Conservation (phyloP, 139 green algal genomes). For the Chlamydomonas asymmetrica region DNA sequence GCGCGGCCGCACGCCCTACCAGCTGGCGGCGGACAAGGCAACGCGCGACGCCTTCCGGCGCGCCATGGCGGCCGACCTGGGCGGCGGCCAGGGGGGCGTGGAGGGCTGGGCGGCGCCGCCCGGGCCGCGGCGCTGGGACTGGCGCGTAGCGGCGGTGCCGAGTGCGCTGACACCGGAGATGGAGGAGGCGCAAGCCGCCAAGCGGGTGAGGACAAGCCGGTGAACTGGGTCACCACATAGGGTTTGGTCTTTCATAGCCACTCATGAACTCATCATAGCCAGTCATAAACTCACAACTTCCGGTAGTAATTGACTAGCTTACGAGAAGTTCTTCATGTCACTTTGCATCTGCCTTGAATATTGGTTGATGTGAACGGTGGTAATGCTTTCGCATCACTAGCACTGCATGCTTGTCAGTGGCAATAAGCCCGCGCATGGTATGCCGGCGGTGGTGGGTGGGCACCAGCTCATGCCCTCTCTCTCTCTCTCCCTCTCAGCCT, state of each 20-base stretch:
- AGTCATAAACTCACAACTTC: no score
- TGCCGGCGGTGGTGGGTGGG: no score
- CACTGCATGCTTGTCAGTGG: no score
- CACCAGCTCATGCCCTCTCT: no score
- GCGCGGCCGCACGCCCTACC: constrained; percentile 65
- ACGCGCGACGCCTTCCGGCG: constrained; percentile 73
- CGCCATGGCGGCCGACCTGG: constrained; percentile 54
- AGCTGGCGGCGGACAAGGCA: constrained; percentile 60
- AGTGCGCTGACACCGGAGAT: constrained; percentile 74
- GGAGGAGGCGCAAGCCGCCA: constrained; percentile 56
- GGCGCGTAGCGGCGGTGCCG: constrained; percentile 51
- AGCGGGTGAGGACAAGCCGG: constrained; percentile 41
- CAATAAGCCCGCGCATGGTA: no score
- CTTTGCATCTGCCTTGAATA: not conserved
- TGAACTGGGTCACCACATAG: not conserved
- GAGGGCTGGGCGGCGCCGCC: not conserved
- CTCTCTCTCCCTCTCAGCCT: no score
- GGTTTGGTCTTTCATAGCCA: not conserved
- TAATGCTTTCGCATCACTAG: no score
- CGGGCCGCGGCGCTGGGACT: constrained; percentile 62
- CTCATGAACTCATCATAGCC: not conserved
- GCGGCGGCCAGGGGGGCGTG: not conserved
- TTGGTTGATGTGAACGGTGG: no score
- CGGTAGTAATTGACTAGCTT: not conserved
- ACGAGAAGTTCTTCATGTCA: not conserved